Evolutionary conservation across 1,139 yeast species (phyloP).

Genomic region (Eremothecium gossypii): DNA sequence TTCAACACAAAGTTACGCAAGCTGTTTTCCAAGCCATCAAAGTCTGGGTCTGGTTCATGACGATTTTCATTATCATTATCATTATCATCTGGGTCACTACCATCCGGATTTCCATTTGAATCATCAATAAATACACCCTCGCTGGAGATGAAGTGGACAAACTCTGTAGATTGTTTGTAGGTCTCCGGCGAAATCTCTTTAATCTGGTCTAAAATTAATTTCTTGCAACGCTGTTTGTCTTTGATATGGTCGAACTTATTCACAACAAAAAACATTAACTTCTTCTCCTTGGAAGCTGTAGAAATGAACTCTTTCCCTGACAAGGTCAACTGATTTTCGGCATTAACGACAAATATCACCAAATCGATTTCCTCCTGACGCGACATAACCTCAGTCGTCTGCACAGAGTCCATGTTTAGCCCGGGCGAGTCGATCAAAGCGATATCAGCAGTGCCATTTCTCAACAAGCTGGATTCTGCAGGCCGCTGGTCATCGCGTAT

Average conservation of each 20-base stretch:
- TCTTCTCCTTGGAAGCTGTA: conserved; percentile 85
- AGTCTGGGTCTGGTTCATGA: conserved; percentile 43
- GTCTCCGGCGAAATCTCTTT: conserved; percentile 83
- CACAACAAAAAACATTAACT: conserved; percentile 86
- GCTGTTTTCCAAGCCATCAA: conserved; percentile 77
- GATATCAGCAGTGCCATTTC: conserved; percentile 89
- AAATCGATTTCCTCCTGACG: conserved; percentile 96
- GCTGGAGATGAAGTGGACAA: conserved; percentile 90
- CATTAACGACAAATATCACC: conserved; percentile 91
- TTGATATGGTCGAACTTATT: conserved; percentile 81
- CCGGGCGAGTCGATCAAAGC: conserved; percentile 97
- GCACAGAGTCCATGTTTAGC: conserved; percentile 82
- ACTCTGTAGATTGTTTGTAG: conserved; percentile 73
- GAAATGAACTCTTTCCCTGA: conserved; percentile 92
- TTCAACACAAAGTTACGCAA: conserved; percentile 80
- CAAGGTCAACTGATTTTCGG: conserved; percentile 90
- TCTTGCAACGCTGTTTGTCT: conserved; percentile 70
- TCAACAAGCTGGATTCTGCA: conserved; percentile 58
- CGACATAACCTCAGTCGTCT: conserved; percentile 90
- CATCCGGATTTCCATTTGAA: conserved; percentile 31
- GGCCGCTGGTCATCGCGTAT: conserved; percentile 64
- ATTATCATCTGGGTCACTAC: conserved; percentile 33
- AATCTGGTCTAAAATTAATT: conserved; percentile 78
- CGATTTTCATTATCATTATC: conserved; percentile 23
- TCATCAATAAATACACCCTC: conserved; percentile 34